Evolutionary conservation across 805 yeast genomes (phyloP), one percentile per base, ranked within the genome.

Genomic region (Teunomyces cretensis): DNA sequence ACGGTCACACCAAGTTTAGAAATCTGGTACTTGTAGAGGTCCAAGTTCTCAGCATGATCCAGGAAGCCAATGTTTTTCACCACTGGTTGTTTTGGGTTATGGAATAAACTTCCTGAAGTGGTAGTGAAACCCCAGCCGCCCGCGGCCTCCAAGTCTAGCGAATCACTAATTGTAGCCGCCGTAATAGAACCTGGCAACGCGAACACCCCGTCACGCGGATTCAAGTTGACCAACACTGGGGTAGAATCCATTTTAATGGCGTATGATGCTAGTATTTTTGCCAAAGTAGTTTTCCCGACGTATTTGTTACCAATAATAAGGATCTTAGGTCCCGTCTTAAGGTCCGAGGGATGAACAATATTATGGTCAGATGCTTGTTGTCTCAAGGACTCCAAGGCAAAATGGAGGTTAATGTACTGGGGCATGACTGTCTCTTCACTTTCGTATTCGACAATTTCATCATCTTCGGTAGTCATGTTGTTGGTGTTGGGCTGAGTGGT

Each of bases 1-100:
- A 76, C 76, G 1, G 78, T 79, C 3, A 70, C 60, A 0, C 83
- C 80, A 13, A 85, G 64, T 47, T 76, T 72, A 1, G 78, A 59
- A 1, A 81, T 51, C 33, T 72, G 70, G 41, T 72, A 66, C 49
- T 76, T 73, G 66, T 79, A 89, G 42, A 76, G 71, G 35, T 74
- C 76, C 35, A 76, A 60, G 60, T 89, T 89, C 9, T 80, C 83
- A 1, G 65, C 53, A 9, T 80, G 72, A 30, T 70, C 65, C 40
- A 83, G 87, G 43, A 83, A 74, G 0, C 98, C 99, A 64, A 74
- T 89, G 56, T 78, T 83, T 56, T 86, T 84, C 7, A 86, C 92
- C n/a, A 86, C 62, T 0, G 98, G 97, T 62, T 88, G 95, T 61
- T 88, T 88, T n/a, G 88, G 87, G 61, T 87, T 91, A 50, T 85